phyloP scores from a whole-genome alignment of 495 filamentous ascomycete species.

The Tuber umbilicatum region DNA sequence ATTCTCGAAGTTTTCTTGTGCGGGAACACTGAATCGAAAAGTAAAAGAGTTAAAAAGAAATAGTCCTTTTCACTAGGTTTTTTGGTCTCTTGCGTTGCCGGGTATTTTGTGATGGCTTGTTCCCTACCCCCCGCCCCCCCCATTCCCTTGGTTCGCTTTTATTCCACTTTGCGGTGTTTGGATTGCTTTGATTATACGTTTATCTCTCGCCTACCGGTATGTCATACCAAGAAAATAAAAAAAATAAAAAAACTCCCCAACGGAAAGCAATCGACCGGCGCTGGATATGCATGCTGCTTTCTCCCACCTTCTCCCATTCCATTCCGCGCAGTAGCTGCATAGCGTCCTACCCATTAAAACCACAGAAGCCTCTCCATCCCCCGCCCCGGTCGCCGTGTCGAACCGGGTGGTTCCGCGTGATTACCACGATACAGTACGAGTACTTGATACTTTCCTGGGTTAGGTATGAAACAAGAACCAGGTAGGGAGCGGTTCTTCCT shows the following conservation, averaged over 20 bases:
- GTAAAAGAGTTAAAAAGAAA: constrained; percentile 5
- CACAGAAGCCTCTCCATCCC: neutral
- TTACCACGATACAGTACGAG: too few species aligned
- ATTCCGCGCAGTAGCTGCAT: neutral
- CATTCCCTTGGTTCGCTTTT: neutral
- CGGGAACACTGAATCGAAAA: constrained; percentile 13
- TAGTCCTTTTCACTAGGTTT: neutral
- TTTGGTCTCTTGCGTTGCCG: constrained; percentile 5
- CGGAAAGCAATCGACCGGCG: neutral
- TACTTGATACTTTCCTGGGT: neutral
- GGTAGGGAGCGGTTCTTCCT: neutral
- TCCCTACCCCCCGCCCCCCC: too few species aligned
- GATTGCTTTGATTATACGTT: neutral
- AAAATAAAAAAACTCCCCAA: too few species aligned
- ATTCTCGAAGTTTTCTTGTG: neutral
- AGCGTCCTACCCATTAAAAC: neutral
- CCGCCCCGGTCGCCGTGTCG: neutral
- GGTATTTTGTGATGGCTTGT: too few species aligned
- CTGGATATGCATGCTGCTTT: neutral
- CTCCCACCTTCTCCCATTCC: neutral
- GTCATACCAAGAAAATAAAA: neutral
- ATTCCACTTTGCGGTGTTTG: neutral
- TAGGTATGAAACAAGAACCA: neutral
- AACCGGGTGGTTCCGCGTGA: neutral
- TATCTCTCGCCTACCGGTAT: neutral